Evolutionary conservation across 306 rosid species (phyloP), one percentile per base, ranked within the genome.

Genomic region (Lathyrus tuberosus): DNA sequence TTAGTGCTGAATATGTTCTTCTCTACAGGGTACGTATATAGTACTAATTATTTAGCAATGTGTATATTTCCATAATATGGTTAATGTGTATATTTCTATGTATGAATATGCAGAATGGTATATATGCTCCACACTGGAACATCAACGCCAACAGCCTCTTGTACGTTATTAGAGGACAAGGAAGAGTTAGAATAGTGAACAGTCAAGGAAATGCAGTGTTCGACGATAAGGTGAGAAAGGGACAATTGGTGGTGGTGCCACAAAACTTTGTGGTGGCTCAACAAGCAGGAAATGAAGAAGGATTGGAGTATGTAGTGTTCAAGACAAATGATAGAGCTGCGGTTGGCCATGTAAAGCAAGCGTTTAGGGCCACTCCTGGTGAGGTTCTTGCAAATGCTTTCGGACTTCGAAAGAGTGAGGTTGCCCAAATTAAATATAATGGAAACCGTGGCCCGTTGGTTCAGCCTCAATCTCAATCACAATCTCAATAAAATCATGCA

Each of bases 121-220:
- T 90, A 5, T 81, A 77, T 40, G 44, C 68, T 4, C 91, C 97
- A 8, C 88, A 88, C 41, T 91, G 87, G 89, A 88, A 76, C 76
- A 15, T 43, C 6, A 77, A 86, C 12, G 85, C 93, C 1, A 83
- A 91, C 75, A 67, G 74, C 10, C 16, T 86, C 0, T 6, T 83
- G 15, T 85, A 82, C 75, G 92, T 42, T 18, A 70, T 67, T 0
- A 82, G 75, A 46, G 97, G 97, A 6, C n/a, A 71, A 6, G 95
- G 85, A 13, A 65, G 72, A 26, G 66, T 84, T 3, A 87, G 76
- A 46, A 81, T 88, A 30, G 89, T 88, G 15, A 83, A 91, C 62
- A 14, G 69, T 81, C 22, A 31, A 4, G 97, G 97, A 0, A 72
- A 74, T 0, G 2, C 78, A 0, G 75, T 89, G 30, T 84, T 75